Evolutionary conservation across 352 stramenopile species (phyloP).

Genomic region (Halophytophthora polymorphica): DNA sequence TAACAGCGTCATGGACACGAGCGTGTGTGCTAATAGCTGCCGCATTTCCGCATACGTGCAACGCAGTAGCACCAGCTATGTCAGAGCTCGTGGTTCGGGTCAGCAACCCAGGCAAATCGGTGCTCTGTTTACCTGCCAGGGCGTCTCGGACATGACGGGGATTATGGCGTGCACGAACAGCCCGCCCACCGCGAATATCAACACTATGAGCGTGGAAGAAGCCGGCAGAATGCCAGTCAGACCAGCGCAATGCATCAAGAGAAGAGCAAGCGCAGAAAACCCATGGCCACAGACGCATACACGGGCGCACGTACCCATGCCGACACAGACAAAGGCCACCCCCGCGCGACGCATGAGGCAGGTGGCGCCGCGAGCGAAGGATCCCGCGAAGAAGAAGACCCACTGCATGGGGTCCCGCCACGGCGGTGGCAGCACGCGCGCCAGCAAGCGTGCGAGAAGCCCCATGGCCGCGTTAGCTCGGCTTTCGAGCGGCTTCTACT

Average conservation of each 20-base stretch:
- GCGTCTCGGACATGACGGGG: slow-evolving; percentile 40
- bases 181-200: slow-evolving; percentile 41
- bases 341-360: slow-evolving; percentile 46
- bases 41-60: not conserved
- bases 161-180: slow-evolving; percentile 54
- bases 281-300: not conserved
- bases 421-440: slow-evolving; percentile 32
- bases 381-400: slow-evolving; percentile 29
- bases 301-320: slow-evolving; percentile 31
- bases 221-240: slow-evolving; percentile 1
- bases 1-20: slow-evolving; percentile 29
- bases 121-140: slow-evolving; percentile 26
- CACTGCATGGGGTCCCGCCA: slow-evolving; percentile 56
- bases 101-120: not conserved
- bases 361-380: slow-evolving; percentile 32
- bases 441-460: too few relatives aligned
- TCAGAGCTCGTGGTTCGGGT: slow-evolving; percentile 1
- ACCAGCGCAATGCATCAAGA: not conserved
- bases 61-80: slow-evolving; percentile 4
- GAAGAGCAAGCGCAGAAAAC: not conserved
- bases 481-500: too few relatives aligned
- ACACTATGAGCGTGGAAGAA: slow-evolving; percentile 17
- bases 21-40: slow-evolving; percentile 33
- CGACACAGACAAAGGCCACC: slow-evolving; percentile 36
- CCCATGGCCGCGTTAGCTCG: too few relatives aligned